Base-by-base conservation (phyloP, 2,329 filamentous ascomycete genomes). In the Camptophora hylomeconis region DNA sequence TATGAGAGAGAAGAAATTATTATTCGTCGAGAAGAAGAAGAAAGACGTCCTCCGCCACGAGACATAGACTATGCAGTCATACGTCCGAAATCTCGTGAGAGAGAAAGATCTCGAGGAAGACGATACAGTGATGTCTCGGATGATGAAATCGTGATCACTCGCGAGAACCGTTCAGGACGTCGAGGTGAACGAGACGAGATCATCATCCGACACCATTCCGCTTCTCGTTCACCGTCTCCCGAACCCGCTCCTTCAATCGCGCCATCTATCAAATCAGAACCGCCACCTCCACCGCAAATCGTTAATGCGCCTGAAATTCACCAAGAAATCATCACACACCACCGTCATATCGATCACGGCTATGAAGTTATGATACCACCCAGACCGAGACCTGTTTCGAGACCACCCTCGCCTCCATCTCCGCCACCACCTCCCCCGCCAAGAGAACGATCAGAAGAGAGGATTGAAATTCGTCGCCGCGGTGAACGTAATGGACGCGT, bases 261-360 rank as follows among this genome's bases (percentile, higher is more conserved):
- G 4, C n/a, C n/a, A n/a, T n/a, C n/a, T n/a, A n/a, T n/a, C n/a
- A 12, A 15, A 12, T 62, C 65, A 3, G 66, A 69, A 12, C 69
- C 71, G 26, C 52, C 57, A 26, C 56, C 59, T 6, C 64, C 67
- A 24, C 73, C 72, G 17, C 67, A 68, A 39, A 65, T 79, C 24
- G 75, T 89, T 45, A 69, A 73, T 22, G 75, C 76, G 12, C 83
- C 83, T 18, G 79, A 77, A 1, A 82, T 92, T 43, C 80, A 87
- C 54, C 74, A 87, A 47, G 81, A 93, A 49, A 75, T 92, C 34
- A 86, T 92, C 41, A 92, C 82, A 0, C 81, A 89, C 55, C 87
- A 89, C 50, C 70, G 76, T 33, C 80, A 87, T 48, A 78, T 92
- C 44, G 80, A 92, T 48, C 82, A 92, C 56, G 84, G 80, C 82